Percentiles rank a stretch among this genome's conserved stretches.
Conservation (phyloP, 1,284 basidiomycete genomes). For the Phylloporus sp. region DNA sequence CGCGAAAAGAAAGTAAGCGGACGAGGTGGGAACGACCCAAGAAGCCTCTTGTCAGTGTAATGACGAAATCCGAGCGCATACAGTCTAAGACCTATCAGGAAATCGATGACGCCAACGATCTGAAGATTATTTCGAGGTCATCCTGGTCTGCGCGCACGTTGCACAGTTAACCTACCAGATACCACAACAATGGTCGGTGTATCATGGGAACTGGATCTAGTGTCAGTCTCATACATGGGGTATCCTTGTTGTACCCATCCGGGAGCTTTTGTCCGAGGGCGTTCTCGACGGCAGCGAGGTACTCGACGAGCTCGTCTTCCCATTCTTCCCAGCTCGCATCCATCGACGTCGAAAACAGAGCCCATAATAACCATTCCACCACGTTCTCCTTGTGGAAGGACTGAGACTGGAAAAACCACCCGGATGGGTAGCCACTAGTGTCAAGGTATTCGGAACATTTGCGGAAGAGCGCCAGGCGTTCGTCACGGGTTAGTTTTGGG, state of each 20-base stretch:
- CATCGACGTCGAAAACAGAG: constrained; percentile 50
- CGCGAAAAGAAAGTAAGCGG: constrained; percentile 49
- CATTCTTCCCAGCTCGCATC: constrained; percentile 42
- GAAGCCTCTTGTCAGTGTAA: constrained; percentile 45
- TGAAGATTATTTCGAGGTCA: constrained; percentile 26
- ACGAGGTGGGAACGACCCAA: constrained; percentile 56
- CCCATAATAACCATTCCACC: constrained; percentile 68
- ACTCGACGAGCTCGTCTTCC: constrained; percentile 52
- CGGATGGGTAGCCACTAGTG: constrained; percentile 43
- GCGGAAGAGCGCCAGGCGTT: constrained; percentile 54
- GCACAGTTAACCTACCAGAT: constrained; percentile 46
- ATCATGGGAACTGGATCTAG: constrained; percentile 56
- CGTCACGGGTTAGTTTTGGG: constrained; percentile 42
- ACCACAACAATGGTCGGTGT: constrained; percentile 67
- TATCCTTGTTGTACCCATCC: constrained; percentile 40
- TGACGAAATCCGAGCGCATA: constrained; percentile 55
- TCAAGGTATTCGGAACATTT: constrained; percentile 44
- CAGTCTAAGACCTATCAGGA: constrained; percentile 45
- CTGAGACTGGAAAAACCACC: constrained; percentile 55
- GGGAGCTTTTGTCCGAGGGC: constrained; percentile 44
- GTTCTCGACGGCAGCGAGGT: constrained; percentile 44
- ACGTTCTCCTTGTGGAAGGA: constrained; percentile 52
- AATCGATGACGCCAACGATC: constrained; percentile 59
- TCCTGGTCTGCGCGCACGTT: neutral
- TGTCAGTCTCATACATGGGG: constrained; percentile 54